These are phyloP conservation scores for Geotrichum fermentans DNA, from an alignment of 1,139 yeast species.

Conservation along the genomic window DNA sequence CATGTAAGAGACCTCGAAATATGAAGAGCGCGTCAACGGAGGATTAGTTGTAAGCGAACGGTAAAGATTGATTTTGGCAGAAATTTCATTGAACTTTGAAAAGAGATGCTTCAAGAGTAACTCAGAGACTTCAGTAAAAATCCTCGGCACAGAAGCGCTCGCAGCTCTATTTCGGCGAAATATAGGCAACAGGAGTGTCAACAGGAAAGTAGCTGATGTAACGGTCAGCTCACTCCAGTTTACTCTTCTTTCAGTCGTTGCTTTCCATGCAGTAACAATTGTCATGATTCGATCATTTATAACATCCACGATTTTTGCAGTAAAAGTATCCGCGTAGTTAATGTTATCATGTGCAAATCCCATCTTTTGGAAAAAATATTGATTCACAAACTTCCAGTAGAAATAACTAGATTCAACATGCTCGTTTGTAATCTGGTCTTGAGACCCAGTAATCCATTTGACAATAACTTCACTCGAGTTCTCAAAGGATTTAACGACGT, in stretches of 20 bases:
- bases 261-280: background rate
- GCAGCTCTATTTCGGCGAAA: background rate
- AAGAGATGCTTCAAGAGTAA: slow-evolving; percentile 5
- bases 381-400: slow-evolving; percentile 10
- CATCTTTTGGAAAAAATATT: slow-evolving; percentile 6
- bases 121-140: background rate
- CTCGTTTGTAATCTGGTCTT: slow-evolving; percentile 7
- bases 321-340: background rate
- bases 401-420: slow-evolving; percentile 6
- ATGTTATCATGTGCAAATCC: background rate
- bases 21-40: background rate
- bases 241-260: background rate
- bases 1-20: slow-evolving; percentile 9
- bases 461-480: background rate
- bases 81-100: slow-evolving; percentile 5
- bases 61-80: background rate
- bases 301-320: background rate
- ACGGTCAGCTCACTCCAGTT: slow-evolving; percentile 5
- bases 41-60: background rate
- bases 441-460: background rate
- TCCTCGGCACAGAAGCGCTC: background rate
- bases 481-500: background rate
- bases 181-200: slow-evolving; percentile 2
- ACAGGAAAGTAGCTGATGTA: background rate
- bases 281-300: background rate